Evolutionary conservation across 768 basidiomycete genomes (phyloP).

Genomic region (Pulveroboletus sp.): DNA sequence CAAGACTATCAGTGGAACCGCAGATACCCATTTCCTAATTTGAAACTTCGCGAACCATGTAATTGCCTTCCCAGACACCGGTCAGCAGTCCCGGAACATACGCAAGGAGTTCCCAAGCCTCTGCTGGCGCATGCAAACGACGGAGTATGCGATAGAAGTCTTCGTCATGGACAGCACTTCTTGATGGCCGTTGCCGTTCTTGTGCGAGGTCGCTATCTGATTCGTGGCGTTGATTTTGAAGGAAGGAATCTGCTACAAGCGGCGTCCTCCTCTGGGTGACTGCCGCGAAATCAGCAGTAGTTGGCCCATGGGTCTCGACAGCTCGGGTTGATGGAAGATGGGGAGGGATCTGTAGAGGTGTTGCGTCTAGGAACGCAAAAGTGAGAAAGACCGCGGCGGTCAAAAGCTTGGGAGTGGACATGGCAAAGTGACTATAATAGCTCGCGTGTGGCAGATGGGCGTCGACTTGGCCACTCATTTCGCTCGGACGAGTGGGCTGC

Average conservation of each 20-base stretch:
- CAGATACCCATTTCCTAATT: slow-evolving; percentile 6
- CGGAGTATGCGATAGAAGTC: slow-evolving; percentile 35
- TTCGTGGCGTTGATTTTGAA: slow-evolving; percentile 24
- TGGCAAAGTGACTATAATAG: slow-evolving; percentile 19
- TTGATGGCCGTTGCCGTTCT: slow-evolving; percentile 31
- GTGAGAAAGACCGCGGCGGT: slow-evolving; percentile 48
- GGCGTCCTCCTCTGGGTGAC: slow-evolving; percentile 42
- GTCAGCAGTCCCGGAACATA: slow-evolving; percentile 45
- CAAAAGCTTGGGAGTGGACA: slow-evolving; percentile 34
- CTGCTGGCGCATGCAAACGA: slow-evolving; percentile 9
- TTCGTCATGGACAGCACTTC: slow-evolving; percentile 32
- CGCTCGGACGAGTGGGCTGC: neutral
- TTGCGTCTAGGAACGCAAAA: slow-evolving; percentile 48
- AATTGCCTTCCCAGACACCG: slow-evolving; percentile 58
- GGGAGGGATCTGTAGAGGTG: slow-evolving; percentile 39
- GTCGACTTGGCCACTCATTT: slow-evolving; percentile 10
- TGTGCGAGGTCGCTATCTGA: slow-evolving; percentile 28
- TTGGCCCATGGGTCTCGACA: slow-evolving; percentile 46
- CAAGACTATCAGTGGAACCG: slow-evolving; percentile 11
- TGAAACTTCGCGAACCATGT: slow-evolving; percentile 42
- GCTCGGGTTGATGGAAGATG: slow-evolving; percentile 49
- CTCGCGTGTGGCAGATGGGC: slow-evolving; percentile 9
- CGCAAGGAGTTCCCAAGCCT: slow-evolving; percentile 24
- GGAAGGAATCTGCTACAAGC: slow-evolving; percentile 44
- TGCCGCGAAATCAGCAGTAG: slow-evolving; percentile 46